Conservation (phyloP, 2,329 filamentous ascomycete genomes). For the Elsinoe arachidis region DNA sequence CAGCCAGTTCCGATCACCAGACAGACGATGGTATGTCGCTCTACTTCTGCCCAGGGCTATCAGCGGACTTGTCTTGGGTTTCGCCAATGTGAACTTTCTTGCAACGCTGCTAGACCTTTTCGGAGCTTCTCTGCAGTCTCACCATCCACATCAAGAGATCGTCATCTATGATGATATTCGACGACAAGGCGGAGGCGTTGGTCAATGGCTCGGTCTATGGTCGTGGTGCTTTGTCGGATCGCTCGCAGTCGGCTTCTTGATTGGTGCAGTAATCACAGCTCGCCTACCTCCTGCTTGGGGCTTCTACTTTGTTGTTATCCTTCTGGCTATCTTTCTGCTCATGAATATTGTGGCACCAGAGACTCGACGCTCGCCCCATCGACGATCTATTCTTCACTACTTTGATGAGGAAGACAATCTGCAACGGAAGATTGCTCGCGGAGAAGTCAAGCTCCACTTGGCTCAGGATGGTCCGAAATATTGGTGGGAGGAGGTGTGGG, state of each 20-base stretch:
- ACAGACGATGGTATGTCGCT: slow-evolving; percentile 48
- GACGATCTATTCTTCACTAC: slow-evolving; percentile 59
- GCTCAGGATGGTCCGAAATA: slow-evolving; percentile 62
- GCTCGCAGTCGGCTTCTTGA: slow-evolving; percentile 60
- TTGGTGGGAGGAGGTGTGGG: slow-evolving; percentile 69
- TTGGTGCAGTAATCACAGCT: slow-evolving; percentile 63
- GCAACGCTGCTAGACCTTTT: slow-evolving; percentile 65
- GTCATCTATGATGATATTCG: slow-evolving; percentile 60
- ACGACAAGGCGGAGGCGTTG: slow-evolving; percentile 68
- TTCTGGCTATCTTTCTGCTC: slow-evolving; percentile 56
- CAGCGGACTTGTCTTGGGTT: slow-evolving; percentile 62
- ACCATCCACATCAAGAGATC: slow-evolving; percentile 63
- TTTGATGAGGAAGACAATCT: slow-evolving; percentile 40
- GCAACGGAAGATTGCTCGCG: slow-evolving; percentile 53
- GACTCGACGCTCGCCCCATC: slow-evolving; percentile 59
- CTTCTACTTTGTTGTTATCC: slow-evolving; percentile 63
- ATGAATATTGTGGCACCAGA: slow-evolving; percentile 66
- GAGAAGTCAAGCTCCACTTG: slow-evolving; percentile 70
- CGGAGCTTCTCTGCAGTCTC: slow-evolving; percentile 64
- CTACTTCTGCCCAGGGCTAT: slow-evolving; percentile 56
- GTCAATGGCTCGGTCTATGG: slow-evolving; percentile 71
- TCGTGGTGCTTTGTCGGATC: slow-evolving; percentile 69
- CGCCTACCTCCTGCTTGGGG: slow-evolving; percentile 59
- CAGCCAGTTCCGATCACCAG: slow-evolving; percentile 44
- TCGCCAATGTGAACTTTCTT: slow-evolving; percentile 70